Conservation (phyloP, 495 filamentous ascomycete genomes). For the Lichina pygmaea region DNA sequence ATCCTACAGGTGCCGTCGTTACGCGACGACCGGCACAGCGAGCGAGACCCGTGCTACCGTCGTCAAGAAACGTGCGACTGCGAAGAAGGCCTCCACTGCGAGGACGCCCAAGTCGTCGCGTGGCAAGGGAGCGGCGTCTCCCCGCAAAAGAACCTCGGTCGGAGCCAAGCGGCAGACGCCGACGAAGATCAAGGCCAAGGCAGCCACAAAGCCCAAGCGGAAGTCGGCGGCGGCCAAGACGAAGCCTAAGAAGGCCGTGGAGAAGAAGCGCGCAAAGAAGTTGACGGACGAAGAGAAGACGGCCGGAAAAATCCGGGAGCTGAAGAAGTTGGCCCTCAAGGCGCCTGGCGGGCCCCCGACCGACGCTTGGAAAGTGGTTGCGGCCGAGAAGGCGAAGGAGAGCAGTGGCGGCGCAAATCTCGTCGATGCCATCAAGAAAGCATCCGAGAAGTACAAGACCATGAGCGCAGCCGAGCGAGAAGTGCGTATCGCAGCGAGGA, state of each 20-base stretch:
- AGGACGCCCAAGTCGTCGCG: constrained; percentile 8
- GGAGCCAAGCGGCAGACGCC: constrained; percentile 5
- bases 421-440: background rate
- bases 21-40: constrained; percentile 2
- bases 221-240: constrained; percentile 2
- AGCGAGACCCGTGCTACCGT: constrained; percentile 4
- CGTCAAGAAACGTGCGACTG: constrained; percentile 2
- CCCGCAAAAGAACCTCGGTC: constrained; percentile 5
- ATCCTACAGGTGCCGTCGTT: no score
- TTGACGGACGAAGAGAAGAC: background rate
- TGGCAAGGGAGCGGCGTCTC: constrained; percentile 1
- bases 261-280: constrained; percentile 1
- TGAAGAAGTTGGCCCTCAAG: constrained; percentile 1
- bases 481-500: no score
- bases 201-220: constrained; percentile 2
- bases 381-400: background rate
- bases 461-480: background rate
- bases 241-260: background rate
- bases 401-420: background rate
- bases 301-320: background rate
- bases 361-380: background rate
- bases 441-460: constrained; percentile 1
- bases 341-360: background rate
- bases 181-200: constrained; percentile 4
- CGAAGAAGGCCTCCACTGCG: constrained; percentile 3